Evolutionary conservation across 768 basidiomycete species (phyloP).

Genomic region (Termitomyces titanicus): DNA sequence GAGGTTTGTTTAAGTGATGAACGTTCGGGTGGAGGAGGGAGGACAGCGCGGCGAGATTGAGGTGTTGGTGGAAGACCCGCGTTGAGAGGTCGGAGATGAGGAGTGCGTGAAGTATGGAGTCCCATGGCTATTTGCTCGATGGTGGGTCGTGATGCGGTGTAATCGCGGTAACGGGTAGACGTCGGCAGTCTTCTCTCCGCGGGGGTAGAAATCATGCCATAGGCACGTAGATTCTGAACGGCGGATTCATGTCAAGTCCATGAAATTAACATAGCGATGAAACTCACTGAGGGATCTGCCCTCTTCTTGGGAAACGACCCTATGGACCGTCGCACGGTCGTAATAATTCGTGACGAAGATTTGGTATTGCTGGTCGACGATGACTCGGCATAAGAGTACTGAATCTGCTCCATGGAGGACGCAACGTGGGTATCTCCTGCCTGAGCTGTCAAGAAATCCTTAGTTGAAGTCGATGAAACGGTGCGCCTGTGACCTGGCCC

Average conservation of each 20-base stretch:
- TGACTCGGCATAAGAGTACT: slow-evolving; percentile 4
- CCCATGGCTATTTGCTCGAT: slow-evolving; percentile 82
- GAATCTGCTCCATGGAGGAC: neutral
- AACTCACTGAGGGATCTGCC: slow-evolving; percentile 16
- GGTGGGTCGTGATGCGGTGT: slow-evolving; percentile 49
- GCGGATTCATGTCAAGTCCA: neutral
- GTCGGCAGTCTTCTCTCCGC: slow-evolving; percentile 31
- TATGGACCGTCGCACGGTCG: slow-evolving; percentile 19
- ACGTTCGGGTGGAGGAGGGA: slow-evolving; percentile 55
- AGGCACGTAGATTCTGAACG: slow-evolving; percentile 12
- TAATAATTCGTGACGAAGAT: slow-evolving; percentile 22
- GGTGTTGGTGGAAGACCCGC: slow-evolving; percentile 26
- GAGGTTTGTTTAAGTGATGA: slow-evolving; percentile 63
- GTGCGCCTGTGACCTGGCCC: slow-evolving; percentile 14
- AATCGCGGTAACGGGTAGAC: slow-evolving; percentile 33
- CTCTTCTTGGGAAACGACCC: slow-evolving; percentile 20
- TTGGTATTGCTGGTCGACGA: slow-evolving; percentile 8
- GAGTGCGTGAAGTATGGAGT: slow-evolving; percentile 71
- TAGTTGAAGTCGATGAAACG: slow-evolving; percentile 9
- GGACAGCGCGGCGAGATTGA: slow-evolving; percentile 26
- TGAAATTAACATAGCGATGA: neutral
- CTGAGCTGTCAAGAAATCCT: slow-evolving; percentile 4
- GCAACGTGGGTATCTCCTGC: neutral
- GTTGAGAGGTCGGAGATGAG: slow-evolving; percentile 52
- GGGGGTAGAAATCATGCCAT: slow-evolving; percentile 39